Evolutionary conservation across 1,284 basidiomycete species (phyloP), one percentile per base, ranked within the genome.

Genomic region (Ustilago lituana): DNA sequence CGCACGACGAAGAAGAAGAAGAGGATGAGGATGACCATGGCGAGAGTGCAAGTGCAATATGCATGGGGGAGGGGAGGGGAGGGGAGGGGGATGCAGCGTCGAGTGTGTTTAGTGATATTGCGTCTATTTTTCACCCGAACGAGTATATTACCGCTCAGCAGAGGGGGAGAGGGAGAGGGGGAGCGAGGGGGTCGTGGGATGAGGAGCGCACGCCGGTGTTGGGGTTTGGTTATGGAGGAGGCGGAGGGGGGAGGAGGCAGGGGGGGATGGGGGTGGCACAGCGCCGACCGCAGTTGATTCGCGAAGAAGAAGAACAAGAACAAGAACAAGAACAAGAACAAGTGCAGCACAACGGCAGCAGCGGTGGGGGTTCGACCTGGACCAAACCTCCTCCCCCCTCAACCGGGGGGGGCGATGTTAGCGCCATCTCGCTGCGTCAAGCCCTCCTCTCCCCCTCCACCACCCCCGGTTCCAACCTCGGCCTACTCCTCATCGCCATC

Each of bases 71-170:
- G n/a, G n/a, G n/a, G n/a, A n/a, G n/a, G n/a, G n/a, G n/a, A n/a
- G n/a, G n/a, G n/a, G n/a, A n/a, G n/a, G n/a, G n/a, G n/a, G n/a
- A n/a, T n/a, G n/a, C n/a, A n/a, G n/a, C n/a, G n/a, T n/a, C n/a
- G 12, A 68, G 65, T 54, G 52, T 62, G 11, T 38, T 69, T 24
- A 64, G 60, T 50, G 66, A 69, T 37, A 52, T 69, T 56, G 66
- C 56, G 35, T 64, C 56, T 23, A 69, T 69, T 27, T 69, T 69
- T 27, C 66, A 69, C 23, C 66, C 66, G 12, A 69, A 69, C 52
- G 66, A 63, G 41, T 69, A 69, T 35, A 44, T 69, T 12, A 32
- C 43, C 9, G 66, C 60, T 9, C 71, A 70, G 19, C 51, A 63
- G 24, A 49, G 64, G 27, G 53, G 1, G 53, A 66, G 12, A 14